Evolutionary conservation across 2,329 filamentous ascomycete genomes (phyloP).

Genomic region (Exophiala dermatitidis): DNA sequence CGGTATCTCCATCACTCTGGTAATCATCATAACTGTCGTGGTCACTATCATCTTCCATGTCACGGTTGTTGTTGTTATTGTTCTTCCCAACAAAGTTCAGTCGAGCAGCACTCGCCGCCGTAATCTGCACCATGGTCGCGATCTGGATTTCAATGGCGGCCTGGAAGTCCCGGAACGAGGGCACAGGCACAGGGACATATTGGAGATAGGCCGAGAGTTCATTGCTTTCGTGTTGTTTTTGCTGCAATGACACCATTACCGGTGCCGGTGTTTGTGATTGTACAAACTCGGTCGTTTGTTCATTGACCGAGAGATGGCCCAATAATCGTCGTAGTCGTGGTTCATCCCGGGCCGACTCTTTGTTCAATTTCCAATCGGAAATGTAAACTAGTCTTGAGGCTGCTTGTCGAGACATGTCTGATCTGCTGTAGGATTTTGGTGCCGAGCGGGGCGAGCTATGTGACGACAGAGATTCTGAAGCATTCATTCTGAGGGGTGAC

Average conservation of each 20-base stretch:
- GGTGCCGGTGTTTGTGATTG: background rate
- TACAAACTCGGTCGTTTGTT: constrained; percentile 5
- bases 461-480: constrained; percentile 10
- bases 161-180: constrained; percentile 21
- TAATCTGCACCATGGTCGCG: constrained; percentile 11
- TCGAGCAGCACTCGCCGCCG: background rate
- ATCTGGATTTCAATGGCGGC: constrained; percentile 19
- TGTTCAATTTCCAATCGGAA: constrained; percentile 19
- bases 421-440: background rate
- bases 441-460: constrained; percentile 13
- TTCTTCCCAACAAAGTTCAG: constrained; percentile 1
- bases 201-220: constrained; percentile 11
- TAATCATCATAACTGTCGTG: constrained; percentile 14
- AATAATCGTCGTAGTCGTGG: constrained; percentile 18
- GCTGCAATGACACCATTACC: background rate
- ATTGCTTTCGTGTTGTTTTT: constrained; percentile 2
- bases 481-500: constrained; percentile 2
- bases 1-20: constrained; percentile 14
- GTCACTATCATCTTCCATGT: constrained; percentile 6
- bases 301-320: constrained; percentile 21
- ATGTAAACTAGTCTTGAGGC: constrained; percentile 16
- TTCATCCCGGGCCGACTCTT: constrained; percentile 14
- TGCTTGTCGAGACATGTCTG: constrained; percentile 3
- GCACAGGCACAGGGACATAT: constrained; percentile 2
- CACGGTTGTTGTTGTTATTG: background rate